A percentile compares a stretch with the other conserved stretches of the same genome.
Evolutionary conservation across 2,329 filamentous ascomycete species (phyloP).

Genomic region (Hysterium pulicare): DNA sequence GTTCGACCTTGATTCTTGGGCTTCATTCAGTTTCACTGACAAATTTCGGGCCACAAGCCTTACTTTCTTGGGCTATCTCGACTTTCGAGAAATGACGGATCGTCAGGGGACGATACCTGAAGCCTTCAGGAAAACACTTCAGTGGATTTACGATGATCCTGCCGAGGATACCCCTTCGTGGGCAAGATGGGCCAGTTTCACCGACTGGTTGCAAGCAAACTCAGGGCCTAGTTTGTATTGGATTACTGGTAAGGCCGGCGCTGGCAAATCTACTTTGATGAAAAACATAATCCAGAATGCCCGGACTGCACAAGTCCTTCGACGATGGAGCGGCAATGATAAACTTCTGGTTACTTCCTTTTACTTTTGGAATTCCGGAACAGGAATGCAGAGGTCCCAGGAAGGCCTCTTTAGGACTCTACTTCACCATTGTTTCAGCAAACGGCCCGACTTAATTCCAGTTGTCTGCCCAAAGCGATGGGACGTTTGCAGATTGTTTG

Average conservation of each 20-base stretch:
- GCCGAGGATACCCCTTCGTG: background rate
- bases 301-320: constrained; percentile 21
- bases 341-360: constrained; percentile 32
- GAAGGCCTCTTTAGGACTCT: background rate
- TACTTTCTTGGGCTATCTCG: background rate
- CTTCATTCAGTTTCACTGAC: no score
- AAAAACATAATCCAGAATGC: constrained; percentile 37
- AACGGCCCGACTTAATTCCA: constrained; percentile 48
- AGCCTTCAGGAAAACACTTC: background rate
- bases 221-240: constrained; percentile 14
- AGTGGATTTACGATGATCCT: background rate
- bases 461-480: constrained; percentile 58
- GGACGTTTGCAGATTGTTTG: constrained; percentile 61
- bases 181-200: background rate
- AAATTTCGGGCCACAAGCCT: background rate
- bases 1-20: no score
- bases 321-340: constrained; percentile 29
- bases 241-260: constrained; percentile 41
- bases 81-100: background rate
- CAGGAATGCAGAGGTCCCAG: constrained; percentile 24
- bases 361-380: constrained; percentile 44
- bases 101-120: background rate
- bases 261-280: constrained; percentile 27
- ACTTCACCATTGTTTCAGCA: constrained; percentile 26
- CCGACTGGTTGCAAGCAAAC: background rate